Evolutionary conservation across 2,329 filamentous ascomycete genomes (phyloP).

Genomic region (Byssochlamys sp.): DNA sequence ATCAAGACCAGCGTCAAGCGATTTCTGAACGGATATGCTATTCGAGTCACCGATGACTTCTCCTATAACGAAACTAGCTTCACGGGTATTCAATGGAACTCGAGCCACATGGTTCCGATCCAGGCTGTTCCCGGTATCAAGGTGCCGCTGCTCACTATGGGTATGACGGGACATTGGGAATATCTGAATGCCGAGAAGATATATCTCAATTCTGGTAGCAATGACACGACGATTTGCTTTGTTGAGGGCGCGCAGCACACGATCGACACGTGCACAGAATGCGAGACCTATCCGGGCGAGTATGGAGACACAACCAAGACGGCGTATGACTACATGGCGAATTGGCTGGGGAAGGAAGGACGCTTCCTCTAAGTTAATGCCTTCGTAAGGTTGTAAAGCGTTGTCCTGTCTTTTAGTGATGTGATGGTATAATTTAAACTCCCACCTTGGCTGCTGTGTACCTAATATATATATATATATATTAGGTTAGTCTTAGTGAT

Average conservation of each 20-base stretch:
- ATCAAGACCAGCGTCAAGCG: background rate
- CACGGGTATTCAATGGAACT: slow-evolving; percentile 10
- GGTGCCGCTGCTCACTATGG: slow-evolving; percentile 10
- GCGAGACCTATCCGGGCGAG: slow-evolving; percentile 13
- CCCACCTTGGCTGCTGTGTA: too few relatives aligned
- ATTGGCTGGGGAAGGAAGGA: slow-evolving; percentile 9
- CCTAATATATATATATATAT: too few relatives aligned
- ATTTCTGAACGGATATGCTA: background rate
- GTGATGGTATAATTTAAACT: too few relatives aligned
- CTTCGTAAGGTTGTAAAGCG: background rate
- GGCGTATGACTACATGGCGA: slow-evolving; percentile 9
- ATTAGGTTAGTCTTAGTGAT: too few relatives aligned
- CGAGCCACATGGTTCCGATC: slow-evolving; percentile 9
- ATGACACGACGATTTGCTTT: slow-evolving; percentile 12
- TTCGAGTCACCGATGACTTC: background rate
- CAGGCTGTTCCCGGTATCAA: slow-evolving; percentile 7
- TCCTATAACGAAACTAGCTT: slow-evolving; percentile 1
- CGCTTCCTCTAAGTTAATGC: background rate
- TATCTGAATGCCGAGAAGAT: slow-evolving; percentile 13
- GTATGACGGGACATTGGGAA: slow-evolving; percentile 13
- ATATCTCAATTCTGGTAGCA: slow-evolving; percentile 8
- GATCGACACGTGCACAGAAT: slow-evolving; percentile 11
- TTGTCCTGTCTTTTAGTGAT: too few relatives aligned
- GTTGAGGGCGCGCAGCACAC: slow-evolving; percentile 13
- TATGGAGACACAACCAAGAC: slow-evolving; percentile 12